These are phyloP conservation scores for Blepharisma undulans DNA, from an alignment of 169 alveolate species.

Conservation along the genomic window DNA sequence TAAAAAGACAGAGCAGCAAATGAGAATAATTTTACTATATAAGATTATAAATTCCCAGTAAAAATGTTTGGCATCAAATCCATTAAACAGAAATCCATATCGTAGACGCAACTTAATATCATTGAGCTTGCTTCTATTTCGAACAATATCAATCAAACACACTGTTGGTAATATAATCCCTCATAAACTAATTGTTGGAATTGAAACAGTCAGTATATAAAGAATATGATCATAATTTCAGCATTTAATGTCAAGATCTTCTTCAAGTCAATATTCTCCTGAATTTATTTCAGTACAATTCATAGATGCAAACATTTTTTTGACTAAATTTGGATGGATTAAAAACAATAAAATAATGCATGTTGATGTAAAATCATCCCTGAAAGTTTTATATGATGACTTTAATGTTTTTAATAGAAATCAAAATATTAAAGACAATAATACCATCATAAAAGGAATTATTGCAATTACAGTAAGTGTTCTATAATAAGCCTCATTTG, in stretches of 20 bases:
- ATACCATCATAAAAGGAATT: too few species aligned
- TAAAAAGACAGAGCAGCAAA: neutral
- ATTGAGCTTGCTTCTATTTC: conserved; percentile 34
- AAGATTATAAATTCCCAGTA: conserved; percentile 33
- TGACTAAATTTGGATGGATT: neutral
- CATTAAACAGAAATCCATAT: conserved; percentile 30
- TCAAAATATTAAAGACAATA: too few species aligned
- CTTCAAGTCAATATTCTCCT: conserved; percentile 9
- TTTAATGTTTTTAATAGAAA: too few species aligned
- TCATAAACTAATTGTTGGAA: neutral
- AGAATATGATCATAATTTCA: neutral
- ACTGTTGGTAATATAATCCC: neutral
- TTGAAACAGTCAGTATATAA: neutral
- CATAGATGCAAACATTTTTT: neutral
- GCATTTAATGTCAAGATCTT: neutral
- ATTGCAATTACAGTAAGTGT: too few species aligned
- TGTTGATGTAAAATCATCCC: neutral
- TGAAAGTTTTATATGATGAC: too few species aligned
- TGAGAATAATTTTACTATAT: neutral
- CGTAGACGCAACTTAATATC: neutral
- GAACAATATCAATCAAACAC: neutral
- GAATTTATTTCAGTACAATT: neutral
- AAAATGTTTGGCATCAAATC: neutral
- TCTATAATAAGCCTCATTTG: too few species aligned
- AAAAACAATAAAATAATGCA: conserved; percentile 8